Percentiles rank a stretch among this genome's conserved stretches.
phyloP scores from a whole-genome alignment of 257 asterid species.

The Solanum virginianum region DNA sequence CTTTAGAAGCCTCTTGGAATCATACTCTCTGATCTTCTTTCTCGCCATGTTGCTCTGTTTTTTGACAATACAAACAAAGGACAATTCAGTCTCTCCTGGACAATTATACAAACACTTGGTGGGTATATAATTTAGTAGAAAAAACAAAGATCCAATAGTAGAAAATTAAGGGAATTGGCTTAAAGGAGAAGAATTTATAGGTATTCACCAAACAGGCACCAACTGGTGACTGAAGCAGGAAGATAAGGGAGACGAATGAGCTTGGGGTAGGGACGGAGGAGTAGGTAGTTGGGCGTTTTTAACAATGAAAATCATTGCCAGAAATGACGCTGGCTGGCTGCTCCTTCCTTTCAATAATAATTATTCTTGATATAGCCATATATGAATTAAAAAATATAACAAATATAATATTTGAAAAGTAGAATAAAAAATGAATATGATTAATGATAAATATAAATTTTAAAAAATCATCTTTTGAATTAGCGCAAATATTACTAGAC shows the following conservation, averaged over 20 bases:
- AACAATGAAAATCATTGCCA: neutral
- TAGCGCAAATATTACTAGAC: too few relatives aligned
- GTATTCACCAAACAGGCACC: neutral
- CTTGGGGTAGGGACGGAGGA: neutral
- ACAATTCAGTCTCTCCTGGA: neutral
- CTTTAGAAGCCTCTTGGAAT: slow-evolving; percentile 66
- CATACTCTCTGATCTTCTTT: slow-evolving; percentile 78
- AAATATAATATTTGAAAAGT: too few relatives aligned
- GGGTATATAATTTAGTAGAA: neutral
- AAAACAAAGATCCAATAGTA: neutral
- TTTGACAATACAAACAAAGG: neutral
- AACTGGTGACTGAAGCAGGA: neutral
- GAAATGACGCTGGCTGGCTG: neutral
- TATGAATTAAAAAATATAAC: too few relatives aligned
- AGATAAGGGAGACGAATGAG: neutral
- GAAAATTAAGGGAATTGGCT: neutral
- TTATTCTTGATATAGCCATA: too few relatives aligned
- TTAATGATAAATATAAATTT: too few relatives aligned
- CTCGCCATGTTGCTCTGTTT: slow-evolving; percentile 41
- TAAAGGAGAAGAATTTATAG: neutral
- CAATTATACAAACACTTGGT: neutral
- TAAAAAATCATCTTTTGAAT: too few relatives aligned
- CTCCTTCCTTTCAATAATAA: too few relatives aligned
- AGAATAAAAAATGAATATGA: too few relatives aligned
- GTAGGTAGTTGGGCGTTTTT: slow-evolving; percentile 31